Evolutionary conservation across 345 rosid species (phyloP).

Genomic region (Trapa bicornis): DNA sequence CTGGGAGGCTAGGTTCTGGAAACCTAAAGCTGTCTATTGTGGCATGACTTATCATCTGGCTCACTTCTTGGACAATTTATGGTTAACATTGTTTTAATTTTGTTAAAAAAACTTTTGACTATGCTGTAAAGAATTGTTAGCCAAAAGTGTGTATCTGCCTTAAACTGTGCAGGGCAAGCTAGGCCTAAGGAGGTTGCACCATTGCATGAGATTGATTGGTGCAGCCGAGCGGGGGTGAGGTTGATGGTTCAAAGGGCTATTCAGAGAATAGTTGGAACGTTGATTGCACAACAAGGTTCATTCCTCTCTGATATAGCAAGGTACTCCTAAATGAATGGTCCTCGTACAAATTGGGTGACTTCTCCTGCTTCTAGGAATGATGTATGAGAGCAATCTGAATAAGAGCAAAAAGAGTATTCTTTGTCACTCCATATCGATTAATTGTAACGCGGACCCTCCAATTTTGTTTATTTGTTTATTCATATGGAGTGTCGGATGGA

Average conservation of each 20-base stretch:
- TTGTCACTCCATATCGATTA: background rate
- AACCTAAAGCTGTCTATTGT: background rate
- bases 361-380: background rate
- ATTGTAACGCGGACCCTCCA: background rate
- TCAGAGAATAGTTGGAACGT: conserved; percentile 60
- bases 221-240: conserved; percentile 99
- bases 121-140: background rate
- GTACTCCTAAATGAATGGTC: conserved; percentile 10
- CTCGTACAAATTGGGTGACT: background rate
- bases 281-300: conserved; percentile 80
- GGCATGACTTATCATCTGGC: background rate
- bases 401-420: background rate
- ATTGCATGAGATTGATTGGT: conserved; percentile 92
- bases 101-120: background rate
- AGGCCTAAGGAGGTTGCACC: conserved; percentile 98
- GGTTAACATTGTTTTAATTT: background rate
- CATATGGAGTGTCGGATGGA: conserved; percentile 66
- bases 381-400: background rate
- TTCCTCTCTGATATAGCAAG: conserved; percentile 85
- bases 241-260: conserved; percentile 83
- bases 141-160: background rate
- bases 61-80: background rate
- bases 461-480: background rate
- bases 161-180: conserved; percentile 67
- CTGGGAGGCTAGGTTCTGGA: background rate